Base-by-base conservation (phyloP, 495 filamentous ascomycete genomes). In the Aspergillus saccharolyticus region DNA sequence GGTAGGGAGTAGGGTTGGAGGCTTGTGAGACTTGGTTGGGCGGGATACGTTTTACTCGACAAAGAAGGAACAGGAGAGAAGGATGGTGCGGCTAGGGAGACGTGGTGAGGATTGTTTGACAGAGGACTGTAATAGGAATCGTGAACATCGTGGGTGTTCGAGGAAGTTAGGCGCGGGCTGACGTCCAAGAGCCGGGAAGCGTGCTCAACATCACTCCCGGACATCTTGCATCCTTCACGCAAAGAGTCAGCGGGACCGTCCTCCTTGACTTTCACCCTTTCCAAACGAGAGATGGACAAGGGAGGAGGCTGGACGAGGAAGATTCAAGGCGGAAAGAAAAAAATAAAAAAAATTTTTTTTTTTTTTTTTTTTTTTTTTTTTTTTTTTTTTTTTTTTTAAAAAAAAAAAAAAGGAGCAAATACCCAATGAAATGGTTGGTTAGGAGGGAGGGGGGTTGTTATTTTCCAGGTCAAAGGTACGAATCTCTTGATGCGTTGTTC, bases 151-250 rank as follows among this genome's bases (percentile, higher is more conserved):
- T 64, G 57, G 50, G 68, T 65, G 53, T 49, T 56, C 45, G 66
- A 68, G 42, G 73, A 71, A 50, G 71, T 70, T 70, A 69, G 69
- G 63, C 69, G 71, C 66, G 68, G 65, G 69, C 63, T 65, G 60
- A 53, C 47, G 60, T 71, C 65, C 63, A 69, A 67, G 58, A 68
- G 52, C 65, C 68, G 66, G 67, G 67, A 71, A 66, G 65, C 66
- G 64, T 74, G 72, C 57, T 77, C 70, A 67, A 70, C 63, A 71
- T 71, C 63, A 63, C 69, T 67, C 71, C 71, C 72, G 70, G 76
- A 71, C 76, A 78, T 78, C 63, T 73, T 75, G 74, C 73, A 77
- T 76, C 61, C 71, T 71, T 68, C 59, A 65, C 64, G 63, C 65
- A 68, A 58, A 59, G 49, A 55, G 51, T 56, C 54, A 51, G 54